phyloP scores from a whole-genome alignment of 257 asterid genomes.

The Ophiorrhiza pumila region DNA sequence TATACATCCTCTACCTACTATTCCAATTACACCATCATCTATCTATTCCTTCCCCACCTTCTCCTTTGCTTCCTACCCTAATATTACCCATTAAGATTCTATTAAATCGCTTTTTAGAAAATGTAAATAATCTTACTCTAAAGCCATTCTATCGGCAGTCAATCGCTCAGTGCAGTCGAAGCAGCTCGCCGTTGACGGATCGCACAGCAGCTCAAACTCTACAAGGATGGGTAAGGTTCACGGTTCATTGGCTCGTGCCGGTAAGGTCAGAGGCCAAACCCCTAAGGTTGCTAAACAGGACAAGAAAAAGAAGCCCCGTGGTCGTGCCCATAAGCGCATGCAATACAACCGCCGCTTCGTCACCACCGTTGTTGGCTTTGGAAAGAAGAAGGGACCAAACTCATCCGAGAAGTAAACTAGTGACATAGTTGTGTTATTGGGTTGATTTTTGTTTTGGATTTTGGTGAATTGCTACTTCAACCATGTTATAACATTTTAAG shows the following conservation, averaged over 20 bases:
- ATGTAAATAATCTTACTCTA: no score
- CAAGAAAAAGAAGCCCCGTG: slow-evolving; percentile 89
- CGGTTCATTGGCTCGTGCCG: slow-evolving; percentile 96
- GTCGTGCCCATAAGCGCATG: slow-evolving; percentile 91
- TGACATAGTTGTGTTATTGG: slow-evolving; percentile 18
- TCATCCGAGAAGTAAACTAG: slow-evolving; percentile 64
- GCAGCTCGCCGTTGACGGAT: no score
- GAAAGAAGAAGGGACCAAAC: slow-evolving; percentile 86
- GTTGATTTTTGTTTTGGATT: slow-evolving; percentile 13
- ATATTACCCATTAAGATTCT: no score
- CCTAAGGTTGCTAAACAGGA: slow-evolving; percentile 89
- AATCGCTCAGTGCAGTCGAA: no score
- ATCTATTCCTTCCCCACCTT: no score
- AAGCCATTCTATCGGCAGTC: no score
- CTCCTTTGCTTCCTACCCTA: no score
- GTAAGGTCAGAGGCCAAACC: slow-evolving; percentile 89
- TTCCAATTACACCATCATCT: no score
- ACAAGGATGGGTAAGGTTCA: slow-evolving; percentile 98
- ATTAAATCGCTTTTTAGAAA: no score
- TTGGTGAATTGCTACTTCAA: not conserved
- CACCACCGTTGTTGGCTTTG: slow-evolving; percentile 93
- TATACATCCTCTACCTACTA: no score
- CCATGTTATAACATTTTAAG: not conserved
- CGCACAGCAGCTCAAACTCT: no score
- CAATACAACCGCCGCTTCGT: slow-evolving; percentile 91